Evolutionary conservation across 345 rosid genomes (phyloP), one percentile per base, ranked within the genome.

Genomic region (Eucalyptus viminalis): DNA sequence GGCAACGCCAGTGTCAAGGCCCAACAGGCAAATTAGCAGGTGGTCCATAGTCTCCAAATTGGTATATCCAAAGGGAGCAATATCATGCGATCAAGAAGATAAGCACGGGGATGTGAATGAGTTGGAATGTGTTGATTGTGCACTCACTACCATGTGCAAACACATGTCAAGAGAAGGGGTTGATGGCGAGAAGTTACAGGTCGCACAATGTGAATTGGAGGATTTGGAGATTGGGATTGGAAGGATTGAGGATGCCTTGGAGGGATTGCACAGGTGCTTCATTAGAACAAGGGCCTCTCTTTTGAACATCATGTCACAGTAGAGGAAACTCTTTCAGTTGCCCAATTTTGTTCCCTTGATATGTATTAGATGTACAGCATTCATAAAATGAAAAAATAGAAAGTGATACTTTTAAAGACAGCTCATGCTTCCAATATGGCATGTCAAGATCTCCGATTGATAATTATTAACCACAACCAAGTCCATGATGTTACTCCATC

Each of bases 231-330:
- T 69, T 34, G 49, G 93, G 83, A 91, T 94, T 87, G 92, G 91
- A 87, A 92, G 91, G n/a, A 87, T 94, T 49, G 98, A 95, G 91
- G 93, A 90, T 83, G 87, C 93, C 51, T 89, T 97, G 88, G 97
- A 96, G 88, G 54, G 92, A 24, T 76, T 95, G 80, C 92, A 93
- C 87, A 94, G 95, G 93, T 47, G 88, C 86, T 90, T 97, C 93
- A 92, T 95, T 13, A 94, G 94, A 91, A 89, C 96, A 87, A 93
- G 98, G 89, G 89, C 95, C 34, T 91, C 97, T 29, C 91, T 96
- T 87, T 90, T 95, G 89, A 96, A 95, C 91, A 95, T 95, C 19
- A 87, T 94, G 87, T 94, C 97, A 85, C 43, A 11, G 14, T 86
- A 49, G 54, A 21, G 50, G 86, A 31, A 49, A 62, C 34, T 6